phyloP scores from a whole-genome alignment of 139 green algal genomes.

The Micractinium sp. region DNA sequence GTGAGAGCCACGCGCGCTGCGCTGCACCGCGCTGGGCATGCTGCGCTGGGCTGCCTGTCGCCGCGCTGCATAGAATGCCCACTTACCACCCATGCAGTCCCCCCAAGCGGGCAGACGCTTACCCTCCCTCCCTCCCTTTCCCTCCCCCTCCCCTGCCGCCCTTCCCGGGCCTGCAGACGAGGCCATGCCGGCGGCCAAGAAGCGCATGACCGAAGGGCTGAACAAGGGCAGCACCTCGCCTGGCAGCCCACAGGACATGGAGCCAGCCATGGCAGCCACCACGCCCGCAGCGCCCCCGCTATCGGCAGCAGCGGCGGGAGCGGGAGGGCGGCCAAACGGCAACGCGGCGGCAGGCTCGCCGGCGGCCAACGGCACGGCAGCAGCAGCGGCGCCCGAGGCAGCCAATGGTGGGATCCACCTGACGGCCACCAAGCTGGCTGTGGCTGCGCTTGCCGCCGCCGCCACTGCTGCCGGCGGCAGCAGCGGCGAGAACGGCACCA shows the following conservation, averaged over 20 bases:
- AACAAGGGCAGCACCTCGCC: slow-evolving; percentile 13
- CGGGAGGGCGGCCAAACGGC: no score
- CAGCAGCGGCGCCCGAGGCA: neutral
- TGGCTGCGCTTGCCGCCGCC: neutral
- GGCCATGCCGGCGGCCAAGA: slow-evolving; percentile 1
- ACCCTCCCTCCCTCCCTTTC: no score
- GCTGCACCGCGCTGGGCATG: neutral
- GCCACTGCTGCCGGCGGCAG: neutral
- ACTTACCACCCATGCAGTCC: no score
- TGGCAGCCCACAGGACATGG: neutral
- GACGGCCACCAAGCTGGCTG: neutral
- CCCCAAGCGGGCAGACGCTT: no score
- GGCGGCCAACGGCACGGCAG: neutral
- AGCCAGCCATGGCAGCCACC: neutral
- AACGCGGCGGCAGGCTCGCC: no score
- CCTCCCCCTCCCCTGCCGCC: no score
- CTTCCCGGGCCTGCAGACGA: neutral
- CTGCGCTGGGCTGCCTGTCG: neutral
- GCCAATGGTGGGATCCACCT: neutral
- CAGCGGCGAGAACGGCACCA: neutral
- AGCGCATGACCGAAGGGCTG: slow-evolving; percentile 5
- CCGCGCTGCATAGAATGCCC: no score
- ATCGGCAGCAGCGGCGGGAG: neutral
- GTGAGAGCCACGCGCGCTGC: neutral
- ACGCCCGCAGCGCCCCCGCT: neutral